Conservation (phyloP, 805 yeast species). For the Clavispora vitiphila region DNA sequence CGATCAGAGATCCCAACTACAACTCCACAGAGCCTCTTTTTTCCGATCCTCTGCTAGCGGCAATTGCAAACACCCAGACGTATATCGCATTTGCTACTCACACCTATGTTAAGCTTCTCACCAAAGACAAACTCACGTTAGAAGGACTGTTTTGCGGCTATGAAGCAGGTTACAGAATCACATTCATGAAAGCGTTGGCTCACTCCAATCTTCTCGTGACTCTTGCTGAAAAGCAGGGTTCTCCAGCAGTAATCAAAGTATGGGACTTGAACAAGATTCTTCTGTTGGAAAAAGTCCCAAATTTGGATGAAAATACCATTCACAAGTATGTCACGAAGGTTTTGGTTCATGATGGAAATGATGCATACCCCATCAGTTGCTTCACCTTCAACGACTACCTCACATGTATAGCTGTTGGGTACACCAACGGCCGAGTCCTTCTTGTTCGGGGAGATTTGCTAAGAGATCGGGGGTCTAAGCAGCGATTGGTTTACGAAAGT, state of each 20-base stretch:
- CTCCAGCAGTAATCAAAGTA: conserved; percentile 60
- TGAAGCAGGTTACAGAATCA: conserved; percentile 59
- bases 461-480: conserved; percentile 87
- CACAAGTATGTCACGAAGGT: conserved; percentile 56
- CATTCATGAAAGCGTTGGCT: conserved; percentile 47
- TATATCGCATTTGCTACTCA: conserved; percentile 58
- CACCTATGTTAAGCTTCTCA: conserved; percentile 51
- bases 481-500: conserved; percentile 69
- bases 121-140: conserved; percentile 41
- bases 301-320: conserved; percentile 14
- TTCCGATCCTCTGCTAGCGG: conserved; percentile 70
- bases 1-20: conserved; percentile 77
- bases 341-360: conserved; percentile 62
- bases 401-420: conserved; percentile 69
- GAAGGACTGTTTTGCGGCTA: conserved; percentile 56
- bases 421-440: conserved; percentile 77
- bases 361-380: conserved; percentile 74
- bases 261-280: conserved; percentile 65
- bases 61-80: conserved; percentile 54
- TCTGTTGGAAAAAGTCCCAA: conserved; percentile 14
- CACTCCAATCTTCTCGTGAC: conserved; percentile 56
- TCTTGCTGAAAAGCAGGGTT: conserved; percentile 69
- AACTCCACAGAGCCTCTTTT: conserved; percentile 61
- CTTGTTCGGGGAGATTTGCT: conserved; percentile 82
- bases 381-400: conserved; percentile 51